These are phyloP conservation scores for Phyllachora maydis DNA, from an alignment of 2,329 filamentous ascomycete species.

Conservation along the genomic window DNA sequence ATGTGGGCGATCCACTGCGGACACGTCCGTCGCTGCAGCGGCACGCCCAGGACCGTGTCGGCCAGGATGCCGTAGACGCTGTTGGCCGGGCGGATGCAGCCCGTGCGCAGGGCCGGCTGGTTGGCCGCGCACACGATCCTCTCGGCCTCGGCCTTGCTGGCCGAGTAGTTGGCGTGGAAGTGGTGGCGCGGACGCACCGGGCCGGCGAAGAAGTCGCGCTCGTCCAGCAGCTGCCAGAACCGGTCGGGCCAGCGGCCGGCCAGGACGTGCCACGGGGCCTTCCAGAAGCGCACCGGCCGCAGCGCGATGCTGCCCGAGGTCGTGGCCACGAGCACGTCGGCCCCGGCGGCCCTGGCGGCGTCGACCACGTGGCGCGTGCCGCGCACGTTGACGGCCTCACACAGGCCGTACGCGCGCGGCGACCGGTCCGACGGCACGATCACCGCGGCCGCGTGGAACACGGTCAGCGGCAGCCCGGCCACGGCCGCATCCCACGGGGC, in stretches of 20 bases:
- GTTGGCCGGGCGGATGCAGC: conserved; percentile 28
- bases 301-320: conserved; percentile 26
- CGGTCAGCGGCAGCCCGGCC: conserved; percentile 24
- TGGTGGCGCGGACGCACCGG: conserved; percentile 15
- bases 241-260: conserved; percentile 13
- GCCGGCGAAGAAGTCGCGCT: conserved; percentile 17
- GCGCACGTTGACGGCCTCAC: conserved; percentile 24
- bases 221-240: conserved; percentile 23
- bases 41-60: conserved; percentile 21
- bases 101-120: conserved; percentile 19
- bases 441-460: conserved; percentile 34
- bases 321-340: conserved; percentile 27
- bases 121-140: conserved; percentile 13
- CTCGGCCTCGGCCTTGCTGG: conserved; percentile 28
- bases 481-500: conserved; percentile 20
- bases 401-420: conserved; percentile 19
- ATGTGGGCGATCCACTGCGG: conserved; percentile 19
- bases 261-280: conserved; percentile 16
- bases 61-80: conserved; percentile 28
- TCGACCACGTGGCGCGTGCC: conserved; percentile 26
- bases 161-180: conserved; percentile 28
- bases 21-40: conserved; percentile 14
- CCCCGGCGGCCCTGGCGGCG: conserved; percentile 21
- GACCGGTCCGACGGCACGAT: conserved; percentile 30
- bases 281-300: conserved; percentile 18